These are phyloP conservation scores for Gigaspora rosea DNA, from an alignment of 192 early-diverging fungal genomes.

Conservation along the genomic window DNA sequence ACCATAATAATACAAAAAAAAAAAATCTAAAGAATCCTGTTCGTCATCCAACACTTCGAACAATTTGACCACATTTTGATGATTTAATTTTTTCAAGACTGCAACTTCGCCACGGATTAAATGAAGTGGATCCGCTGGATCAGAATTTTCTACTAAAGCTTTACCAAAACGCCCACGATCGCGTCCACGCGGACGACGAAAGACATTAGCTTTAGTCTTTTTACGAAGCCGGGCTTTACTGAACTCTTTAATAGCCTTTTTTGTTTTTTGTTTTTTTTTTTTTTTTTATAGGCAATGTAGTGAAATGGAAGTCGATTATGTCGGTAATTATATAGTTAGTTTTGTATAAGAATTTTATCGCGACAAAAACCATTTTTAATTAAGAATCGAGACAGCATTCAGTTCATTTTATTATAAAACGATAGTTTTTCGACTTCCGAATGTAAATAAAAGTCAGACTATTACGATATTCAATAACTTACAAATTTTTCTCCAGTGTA, in stretches of 20 bases:
- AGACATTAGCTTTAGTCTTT: slow-evolving; percentile 58
- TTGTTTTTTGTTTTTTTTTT: neutral
- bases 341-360: too few relatives aligned
- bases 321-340: neutral
- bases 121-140: slow-evolving; percentile 72
- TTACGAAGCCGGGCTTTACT: slow-evolving; percentile 82
- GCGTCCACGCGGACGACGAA: slow-evolving; percentile 51
- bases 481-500: slow-evolving; percentile 58
- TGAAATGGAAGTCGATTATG: neutral
- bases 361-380: too few relatives aligned
- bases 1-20: too few relatives aligned
- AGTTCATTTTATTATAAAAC: neutral
- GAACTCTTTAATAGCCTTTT: slow-evolving; percentile 94
- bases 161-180: slow-evolving; percentile 50
- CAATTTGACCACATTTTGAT: slow-evolving; percentile 83
- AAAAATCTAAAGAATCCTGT: slow-evolving; percentile 70
- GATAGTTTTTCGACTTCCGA: neutral
- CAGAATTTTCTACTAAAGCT: slow-evolving; percentile 30
- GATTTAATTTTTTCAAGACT: slow-evolving; percentile 92
- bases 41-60: slow-evolving; percentile 93
- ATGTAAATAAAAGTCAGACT: neutral
- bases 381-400: too few relatives aligned
- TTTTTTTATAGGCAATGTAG: neutral
- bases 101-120: slow-evolving; percentile 89
- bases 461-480: slow-evolving; percentile 30